Evolutionary conservation across 192 early-diverging fungal genomes (phyloP), one percentile per base, ranked within the genome.

Genomic region (Coemansia sp.): DNA sequence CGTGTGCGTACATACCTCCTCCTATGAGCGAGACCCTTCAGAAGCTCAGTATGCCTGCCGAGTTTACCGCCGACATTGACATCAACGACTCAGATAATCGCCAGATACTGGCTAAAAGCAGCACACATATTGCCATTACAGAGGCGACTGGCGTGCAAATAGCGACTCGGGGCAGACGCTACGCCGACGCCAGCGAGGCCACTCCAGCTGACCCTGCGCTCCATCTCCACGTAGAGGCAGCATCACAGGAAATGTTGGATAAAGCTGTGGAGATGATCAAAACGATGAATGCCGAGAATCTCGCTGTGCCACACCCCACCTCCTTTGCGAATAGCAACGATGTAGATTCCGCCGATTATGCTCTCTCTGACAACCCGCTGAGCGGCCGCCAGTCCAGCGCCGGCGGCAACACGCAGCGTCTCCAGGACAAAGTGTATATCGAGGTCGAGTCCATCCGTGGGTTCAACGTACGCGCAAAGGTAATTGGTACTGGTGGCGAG

Each of bases 81-180:
- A 97, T 97, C 70, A 97, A 97, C 77, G 87, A 93, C 60, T 82
- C 93, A 12, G 88, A 87, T 46, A 93, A 97, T 70, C 86, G 93
- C 31, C 94, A 94, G 73, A 67, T 88, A 29, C 78, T 97, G 46
- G 95, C 94, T 10, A 93, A 93, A 57, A 88, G 90, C 10, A 79
- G 88, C 0, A 91, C 92, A 7, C 94, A 95, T 77, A 75, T 82
- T 16, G 76, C 87, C 70, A 89, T 95, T 60, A 90, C 89, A 67
- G 88, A 93, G 31, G 91, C 92, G 33, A 93, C 94, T 20, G 91
- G 59, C 42, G 66, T 68, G 77, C 91, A 91, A 72, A 87, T 96
- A 20, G 91, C 89, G 3, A 95, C 94, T n/a, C 80, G 91, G 43
- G 95, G 94, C 74, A 90, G 90, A 63, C 93, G 93, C 78, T 96